Conservation (phyloP, 2,329 filamentous ascomycete genomes). For the Immersiporthe knoxdaviesiana region DNA sequence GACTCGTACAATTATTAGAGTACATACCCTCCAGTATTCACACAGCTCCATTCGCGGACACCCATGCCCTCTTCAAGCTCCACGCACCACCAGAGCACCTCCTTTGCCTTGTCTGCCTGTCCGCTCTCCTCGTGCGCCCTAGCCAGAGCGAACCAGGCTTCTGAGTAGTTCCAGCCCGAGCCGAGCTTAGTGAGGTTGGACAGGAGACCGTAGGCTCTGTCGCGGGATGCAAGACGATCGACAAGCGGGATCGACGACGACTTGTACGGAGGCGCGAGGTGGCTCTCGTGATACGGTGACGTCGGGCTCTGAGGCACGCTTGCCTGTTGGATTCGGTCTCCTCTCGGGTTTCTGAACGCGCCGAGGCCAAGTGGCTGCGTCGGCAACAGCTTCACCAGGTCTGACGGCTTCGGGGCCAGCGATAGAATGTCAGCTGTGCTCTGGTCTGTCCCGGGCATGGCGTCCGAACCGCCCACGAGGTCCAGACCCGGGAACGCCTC, state of each 20-base stretch:
- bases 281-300: conserved; percentile 40
- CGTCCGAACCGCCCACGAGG: conserved; percentile 38
- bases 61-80: conserved; percentile 87
- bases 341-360: conserved; percentile 28
- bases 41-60: conserved; percentile 76
- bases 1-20: conserved; percentile 46
- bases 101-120: conserved; percentile 84
- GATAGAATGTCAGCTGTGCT: conserved; percentile 27
- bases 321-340: conserved; percentile 11
- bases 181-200: conserved; percentile 84
- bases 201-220: conserved; percentile 84
- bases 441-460: conserved; percentile 28
- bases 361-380: conserved; percentile 53
- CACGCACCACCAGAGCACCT: conserved; percentile 96
- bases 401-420: conserved; percentile 11
- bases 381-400: conserved; percentile 40
- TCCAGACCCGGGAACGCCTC: conserved; percentile 54
- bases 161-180: conserved; percentile 84
- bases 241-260: conserved; percentile 69
- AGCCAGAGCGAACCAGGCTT: conserved; percentile 90
- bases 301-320: conserved; percentile 20
- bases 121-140: conserved; percentile 86
- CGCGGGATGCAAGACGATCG: conserved; percentile 85
- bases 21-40: conserved; percentile 70
- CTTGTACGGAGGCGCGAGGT: conserved; percentile 57